Evolutionary conservation across 78 protist species (phyloP).

Genomic region (Dictyostelium brefeldianum): DNA sequence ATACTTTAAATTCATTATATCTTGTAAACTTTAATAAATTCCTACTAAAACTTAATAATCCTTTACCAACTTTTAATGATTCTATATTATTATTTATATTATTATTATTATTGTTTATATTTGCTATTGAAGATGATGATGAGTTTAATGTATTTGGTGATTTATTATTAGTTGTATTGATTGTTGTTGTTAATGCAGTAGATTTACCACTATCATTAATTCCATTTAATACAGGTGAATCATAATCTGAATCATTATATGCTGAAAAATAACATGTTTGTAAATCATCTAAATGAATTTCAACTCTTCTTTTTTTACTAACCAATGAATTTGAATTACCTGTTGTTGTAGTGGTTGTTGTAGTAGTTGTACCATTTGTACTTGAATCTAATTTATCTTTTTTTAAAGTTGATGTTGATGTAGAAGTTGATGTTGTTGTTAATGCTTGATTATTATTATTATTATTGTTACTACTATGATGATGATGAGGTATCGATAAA

Average conservation of each 20-base stretch:
- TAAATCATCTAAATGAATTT: slow-evolving; percentile 79
- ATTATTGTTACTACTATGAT: background rate
- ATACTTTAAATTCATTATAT: slow-evolving; percentile 50
- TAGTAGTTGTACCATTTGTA: background rate
- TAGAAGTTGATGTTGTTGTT: no score
- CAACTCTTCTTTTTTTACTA: slow-evolving; percentile 59
- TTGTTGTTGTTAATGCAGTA: background rate
- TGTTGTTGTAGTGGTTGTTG: background rate
- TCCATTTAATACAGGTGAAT: slow-evolving; percentile 3
- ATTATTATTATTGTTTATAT: background rate
- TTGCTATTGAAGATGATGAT: background rate
- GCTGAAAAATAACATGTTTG: slow-evolving; percentile 77
- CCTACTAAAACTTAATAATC: slow-evolving; percentile 62
- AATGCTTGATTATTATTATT: background rate
- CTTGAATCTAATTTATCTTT: background rate
- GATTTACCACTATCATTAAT: background rate
- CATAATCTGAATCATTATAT: slow-evolving; percentile 31
- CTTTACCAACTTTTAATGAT: slow-evolving; percentile 44
- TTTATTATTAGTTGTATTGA: background rate
- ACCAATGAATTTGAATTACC: background rate
- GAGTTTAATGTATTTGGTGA: background rate
- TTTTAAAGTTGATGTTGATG: no score
- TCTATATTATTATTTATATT: slow-evolving; percentile 10
- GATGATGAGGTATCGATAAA: background rate
- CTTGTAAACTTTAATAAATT: slow-evolving; percentile 71